Base-by-base conservation (phyloP, 1,284 basidiomycete genomes). In the Neonothopanus nambi region DNA sequence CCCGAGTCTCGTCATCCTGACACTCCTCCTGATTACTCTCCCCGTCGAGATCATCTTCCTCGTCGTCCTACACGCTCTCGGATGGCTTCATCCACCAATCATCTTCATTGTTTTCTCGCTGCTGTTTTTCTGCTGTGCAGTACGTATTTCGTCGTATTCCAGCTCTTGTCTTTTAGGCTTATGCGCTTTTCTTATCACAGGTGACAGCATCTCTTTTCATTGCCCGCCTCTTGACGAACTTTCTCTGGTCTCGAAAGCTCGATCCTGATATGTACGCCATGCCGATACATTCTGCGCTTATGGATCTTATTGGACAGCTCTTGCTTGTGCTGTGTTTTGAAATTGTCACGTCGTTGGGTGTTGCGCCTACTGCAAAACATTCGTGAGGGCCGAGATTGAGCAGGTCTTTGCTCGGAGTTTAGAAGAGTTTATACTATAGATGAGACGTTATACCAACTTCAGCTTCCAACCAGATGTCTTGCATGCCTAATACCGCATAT, bases 261-360 rank as follows among this genome's bases (percentile, higher is more conserved):
- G 96, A 98, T 67, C 96, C 96, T 11, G 95, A 97, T 69, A 89
- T 91, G 70, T 97, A 98, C 68, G 93, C 93, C 2, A 74, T 98
- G 17, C 96, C 96, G 2, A 84, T 96, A 36, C 92, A 97, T 59
- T 93, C 91, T 1, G 90, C 93, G 0, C 67, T 93, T 35, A 87
- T 98, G 71, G 96, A 99, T 68, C 84, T 98, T 44, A 70, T 93
- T n/a, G 94, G 93, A 7, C 95, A 98, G 69, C 68, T 90, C 8
- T 71, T 97, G 17, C 82, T 98, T 5, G 88, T 89, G 3, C 63
- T 82, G 2, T 89, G 87, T 64, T 92, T 89, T 60, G 80, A 85
- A 67, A 69, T 89, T 41, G 86, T 85, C 4, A 47, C 52, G 12
- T 20, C 43, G 30, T 26, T 54, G 15, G 52, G 52, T 7, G 24